Percentiles rank a stretch among this genome's conserved stretches.
phyloP scores from a whole-genome alignment of 148 eudicot species.

The Rhododendron griersonianum region DNA sequence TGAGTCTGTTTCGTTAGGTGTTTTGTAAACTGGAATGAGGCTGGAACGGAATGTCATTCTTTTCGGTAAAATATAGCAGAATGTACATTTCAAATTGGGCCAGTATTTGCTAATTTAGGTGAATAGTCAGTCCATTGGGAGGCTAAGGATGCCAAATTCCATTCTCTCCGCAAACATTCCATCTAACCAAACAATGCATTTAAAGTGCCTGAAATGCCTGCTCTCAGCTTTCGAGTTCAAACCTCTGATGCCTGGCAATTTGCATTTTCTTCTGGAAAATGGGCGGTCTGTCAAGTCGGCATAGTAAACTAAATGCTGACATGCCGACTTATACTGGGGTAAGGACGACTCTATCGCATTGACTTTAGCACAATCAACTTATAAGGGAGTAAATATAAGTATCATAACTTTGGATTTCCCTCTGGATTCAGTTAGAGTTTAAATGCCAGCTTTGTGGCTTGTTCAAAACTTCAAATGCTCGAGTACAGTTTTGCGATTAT shows the following conservation, averaged over 20 bases:
- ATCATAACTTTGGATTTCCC: neutral
- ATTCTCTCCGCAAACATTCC: neutral
- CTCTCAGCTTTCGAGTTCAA: neutral
- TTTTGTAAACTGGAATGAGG: neutral
- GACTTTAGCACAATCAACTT: neutral
- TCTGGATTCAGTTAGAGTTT: neutral
- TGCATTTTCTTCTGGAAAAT: neutral
- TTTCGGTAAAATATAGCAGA: neutral
- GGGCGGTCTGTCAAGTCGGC: neutral
- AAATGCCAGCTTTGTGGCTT: neutral
- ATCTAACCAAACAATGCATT: neutral
- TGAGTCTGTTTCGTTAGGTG: neutral
- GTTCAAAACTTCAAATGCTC: neutral
- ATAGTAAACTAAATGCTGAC: neutral
- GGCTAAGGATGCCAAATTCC: neutral
- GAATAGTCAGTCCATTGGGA: neutral
- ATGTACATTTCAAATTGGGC: neutral
- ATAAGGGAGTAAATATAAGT: neutral
- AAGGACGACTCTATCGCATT: neutral
- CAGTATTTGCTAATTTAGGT: neutral
- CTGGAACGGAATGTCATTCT: neutral
- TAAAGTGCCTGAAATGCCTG: neutral
- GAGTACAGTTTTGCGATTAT: neutral
- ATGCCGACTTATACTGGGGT: neutral
- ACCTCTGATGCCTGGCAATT: neutral